phyloP scores from a whole-genome alignment of 345 rosid genomes.

The Pugionium cornutum region DNA sequence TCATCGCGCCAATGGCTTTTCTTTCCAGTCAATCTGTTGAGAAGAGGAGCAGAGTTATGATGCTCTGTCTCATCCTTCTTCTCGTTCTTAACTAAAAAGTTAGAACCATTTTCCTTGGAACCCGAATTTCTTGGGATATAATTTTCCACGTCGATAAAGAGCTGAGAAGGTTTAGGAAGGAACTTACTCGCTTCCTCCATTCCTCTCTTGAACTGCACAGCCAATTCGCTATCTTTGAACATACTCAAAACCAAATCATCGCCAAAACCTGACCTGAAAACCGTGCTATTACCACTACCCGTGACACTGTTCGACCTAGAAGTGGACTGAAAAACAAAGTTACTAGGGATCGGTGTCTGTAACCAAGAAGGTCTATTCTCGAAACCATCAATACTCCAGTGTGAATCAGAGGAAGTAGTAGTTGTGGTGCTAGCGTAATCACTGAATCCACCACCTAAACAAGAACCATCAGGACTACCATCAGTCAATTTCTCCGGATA shows the following conservation, averaged over 20 bases:
- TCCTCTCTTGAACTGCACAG: slow-evolving; percentile 68
- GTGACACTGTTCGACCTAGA: slow-evolving; percentile 35
- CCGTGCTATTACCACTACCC: slow-evolving; percentile 31
- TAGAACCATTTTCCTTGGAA: slow-evolving; percentile 20
- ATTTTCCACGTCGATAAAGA: slow-evolving; percentile 49
- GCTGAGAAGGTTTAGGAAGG: slow-evolving; percentile 54
- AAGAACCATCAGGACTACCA: slow-evolving; percentile 53
- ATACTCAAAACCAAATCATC: slow-evolving; percentile 39
- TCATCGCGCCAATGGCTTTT: slow-evolving; percentile 54
- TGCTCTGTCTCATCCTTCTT: slow-evolving; percentile 39
- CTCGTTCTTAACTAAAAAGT: slow-evolving; percentile 38
- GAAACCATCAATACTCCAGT: slow-evolving; percentile 46
- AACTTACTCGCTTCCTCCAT: slow-evolving; percentile 78
- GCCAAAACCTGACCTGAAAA: slow-evolving; percentile 24
- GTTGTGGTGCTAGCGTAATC: slow-evolving; percentile 45
- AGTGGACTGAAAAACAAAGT: slow-evolving; percentile 58
- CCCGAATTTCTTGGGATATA: not conserved
- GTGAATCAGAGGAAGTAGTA: slow-evolving; percentile 49
- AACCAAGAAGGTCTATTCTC: slow-evolving; percentile 39
- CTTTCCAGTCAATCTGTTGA: slow-evolving; percentile 50
- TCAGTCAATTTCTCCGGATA: slow-evolving; percentile 7
- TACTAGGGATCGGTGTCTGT: slow-evolving; percentile 42
- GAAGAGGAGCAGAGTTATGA: slow-evolving; percentile 20
- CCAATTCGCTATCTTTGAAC: slow-evolving; percentile 44
- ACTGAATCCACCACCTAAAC: slow-evolving; percentile 45